A percentile compares a stretch with the other conserved stretches of the same genome.
Evolutionary conservation across 208 protist genomes (phyloP).

Genomic region (Vickermania spadyakhi): DNA sequence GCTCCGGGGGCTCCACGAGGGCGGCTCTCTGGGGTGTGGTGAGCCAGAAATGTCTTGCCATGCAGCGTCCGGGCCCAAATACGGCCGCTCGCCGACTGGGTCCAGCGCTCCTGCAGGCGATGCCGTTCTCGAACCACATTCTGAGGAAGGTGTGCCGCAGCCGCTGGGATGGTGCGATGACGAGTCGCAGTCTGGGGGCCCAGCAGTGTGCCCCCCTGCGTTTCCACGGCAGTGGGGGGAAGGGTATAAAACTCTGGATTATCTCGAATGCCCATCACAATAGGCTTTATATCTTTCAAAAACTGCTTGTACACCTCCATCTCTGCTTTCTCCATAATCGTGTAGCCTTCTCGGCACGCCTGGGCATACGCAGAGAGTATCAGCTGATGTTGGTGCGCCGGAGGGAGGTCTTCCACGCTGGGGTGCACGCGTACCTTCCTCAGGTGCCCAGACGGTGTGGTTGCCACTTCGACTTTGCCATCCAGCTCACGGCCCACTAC

Average conservation of each 20-base stretch:
- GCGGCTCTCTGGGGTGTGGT: constrained; percentile 53
- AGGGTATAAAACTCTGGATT: constrained; percentile 91
- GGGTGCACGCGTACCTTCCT: constrained; percentile 83
- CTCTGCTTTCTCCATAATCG: constrained; percentile 83
- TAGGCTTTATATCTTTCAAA: constrained; percentile 77
- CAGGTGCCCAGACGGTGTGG: constrained; percentile 72
- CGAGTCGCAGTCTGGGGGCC: not conserved
- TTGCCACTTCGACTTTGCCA: constrained; percentile 82
- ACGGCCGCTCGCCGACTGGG: constrained; percentile 43
- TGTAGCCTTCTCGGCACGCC: constrained; percentile 54
- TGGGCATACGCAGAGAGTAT: constrained; percentile 79
- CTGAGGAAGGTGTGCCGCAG: constrained; percentile 52
- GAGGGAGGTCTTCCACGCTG: constrained; percentile 60
- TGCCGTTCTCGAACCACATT: constrained; percentile 64
- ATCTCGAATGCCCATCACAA: constrained; percentile 87
- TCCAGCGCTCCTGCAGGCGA: constrained; percentile 61
- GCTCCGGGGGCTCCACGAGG: constrained; percentile 76
- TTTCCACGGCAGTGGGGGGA: constrained; percentile 55
- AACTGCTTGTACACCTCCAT: constrained; percentile 88
- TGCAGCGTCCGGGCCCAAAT: constrained; percentile 57
- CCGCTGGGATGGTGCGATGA: constrained; percentile 80
- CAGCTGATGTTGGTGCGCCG: constrained; percentile 49
- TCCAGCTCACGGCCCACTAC: constrained; percentile 73
- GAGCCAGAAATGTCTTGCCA: constrained; percentile 78
- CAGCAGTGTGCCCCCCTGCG: constrained; percentile 49